A percentile compares a stretch with the other conserved stretches of the same genome.
Evolutionary conservation across 805 yeast species (phyloP).

Genomic region (Hemisphaericaspora nanyangensis): DNA sequence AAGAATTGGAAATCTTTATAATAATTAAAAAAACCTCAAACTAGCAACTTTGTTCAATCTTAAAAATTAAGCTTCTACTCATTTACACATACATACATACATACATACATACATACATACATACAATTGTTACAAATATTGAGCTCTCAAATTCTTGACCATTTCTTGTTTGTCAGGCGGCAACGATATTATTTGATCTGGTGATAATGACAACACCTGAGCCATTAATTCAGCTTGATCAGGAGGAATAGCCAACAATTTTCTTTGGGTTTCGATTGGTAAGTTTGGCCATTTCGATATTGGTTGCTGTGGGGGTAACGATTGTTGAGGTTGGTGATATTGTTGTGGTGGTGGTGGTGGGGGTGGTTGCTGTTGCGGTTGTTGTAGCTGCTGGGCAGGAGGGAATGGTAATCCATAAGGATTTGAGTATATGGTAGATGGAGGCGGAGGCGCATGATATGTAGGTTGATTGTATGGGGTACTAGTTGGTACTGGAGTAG

Average conservation of each 20-base stretch:
- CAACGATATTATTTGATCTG: slow-evolving; percentile 45
- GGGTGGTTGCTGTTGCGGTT: slow-evolving; percentile 10
- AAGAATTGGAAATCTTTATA: too few relatives aligned
- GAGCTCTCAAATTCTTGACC: slow-evolving; percentile 53
- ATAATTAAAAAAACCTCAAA: too few relatives aligned
- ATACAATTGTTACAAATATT: slow-evolving; percentile 32
- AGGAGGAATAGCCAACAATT: slow-evolving; percentile 48
- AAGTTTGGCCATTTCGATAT: slow-evolving; percentile 45
- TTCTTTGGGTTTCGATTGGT: slow-evolving; percentile 46
- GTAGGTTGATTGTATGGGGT: slow-evolving; percentile 5
- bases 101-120: neutral
- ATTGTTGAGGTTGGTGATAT: slow-evolving; percentile 10
- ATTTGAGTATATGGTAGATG: slow-evolving; percentile 1
- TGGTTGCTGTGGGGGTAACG: slow-evolving; percentile 7
- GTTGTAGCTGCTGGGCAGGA: slow-evolving; percentile 8
- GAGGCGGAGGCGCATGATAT: slow-evolving; percentile 6
- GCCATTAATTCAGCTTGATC: slow-evolving; percentile 57
- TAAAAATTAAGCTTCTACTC: too few relatives aligned
- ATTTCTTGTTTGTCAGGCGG: slow-evolving; percentile 52
- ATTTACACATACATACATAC: neutral
- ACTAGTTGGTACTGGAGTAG: slow-evolving; percentile 16
- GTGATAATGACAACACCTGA: slow-evolving; percentile 49
- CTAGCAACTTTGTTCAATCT: too few relatives aligned
- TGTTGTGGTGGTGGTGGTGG: slow-evolving; percentile 8
- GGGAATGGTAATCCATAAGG: slow-evolving; percentile 13